Evolutionary conservation across 2,329 filamentous ascomycete species (phyloP).

Genomic region (Paecilomyces formosus): DNA sequence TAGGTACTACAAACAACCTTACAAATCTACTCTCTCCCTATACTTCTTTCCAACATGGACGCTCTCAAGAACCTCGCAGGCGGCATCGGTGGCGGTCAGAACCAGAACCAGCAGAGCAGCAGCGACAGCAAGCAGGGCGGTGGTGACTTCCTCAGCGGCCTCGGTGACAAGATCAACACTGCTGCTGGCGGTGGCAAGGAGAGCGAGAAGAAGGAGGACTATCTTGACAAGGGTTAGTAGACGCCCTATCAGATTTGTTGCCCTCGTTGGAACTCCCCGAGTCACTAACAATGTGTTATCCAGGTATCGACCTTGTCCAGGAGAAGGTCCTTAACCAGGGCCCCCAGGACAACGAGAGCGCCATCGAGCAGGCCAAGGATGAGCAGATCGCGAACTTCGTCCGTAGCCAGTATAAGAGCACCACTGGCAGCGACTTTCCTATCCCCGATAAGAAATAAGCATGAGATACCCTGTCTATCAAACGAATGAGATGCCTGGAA

Average conservation of each 20-base stretch:
- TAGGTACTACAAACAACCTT: neutral
- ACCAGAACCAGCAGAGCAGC: conserved; percentile 13
- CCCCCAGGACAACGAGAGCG: conserved; percentile 62
- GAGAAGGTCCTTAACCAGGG: conserved; percentile 66
- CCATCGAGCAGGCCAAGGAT: conserved; percentile 78
- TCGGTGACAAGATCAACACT: conserved; percentile 64
- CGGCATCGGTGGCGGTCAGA: conserved; percentile 31
- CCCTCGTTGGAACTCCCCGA: neutral
- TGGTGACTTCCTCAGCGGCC: conserved; percentile 48
- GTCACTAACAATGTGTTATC: neutral
- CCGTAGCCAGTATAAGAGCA: conserved; percentile 21
- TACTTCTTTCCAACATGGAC: neutral
- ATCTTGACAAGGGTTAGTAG: conserved; percentile 65
- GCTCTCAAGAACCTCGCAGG: conserved; percentile 45
- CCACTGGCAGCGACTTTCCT: neutral
- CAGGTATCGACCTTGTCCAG: conserved; percentile 71
- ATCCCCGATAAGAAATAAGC: neutral
- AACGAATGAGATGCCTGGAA: conserved; percentile 1
- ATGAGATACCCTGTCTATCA: neutral
- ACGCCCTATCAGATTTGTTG: conserved; percentile 6
- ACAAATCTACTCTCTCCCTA: neutral
- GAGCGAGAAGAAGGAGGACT: conserved; percentile 21
- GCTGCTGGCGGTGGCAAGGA: conserved; percentile 61
- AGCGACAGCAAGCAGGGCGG: conserved; percentile 21
- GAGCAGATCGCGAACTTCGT: conserved; percentile 12